These are phyloP conservation scores for Blastocystis sp. DNA, from an alignment of 352 stramenopile genomes.

Conservation along the genomic window DNA sequence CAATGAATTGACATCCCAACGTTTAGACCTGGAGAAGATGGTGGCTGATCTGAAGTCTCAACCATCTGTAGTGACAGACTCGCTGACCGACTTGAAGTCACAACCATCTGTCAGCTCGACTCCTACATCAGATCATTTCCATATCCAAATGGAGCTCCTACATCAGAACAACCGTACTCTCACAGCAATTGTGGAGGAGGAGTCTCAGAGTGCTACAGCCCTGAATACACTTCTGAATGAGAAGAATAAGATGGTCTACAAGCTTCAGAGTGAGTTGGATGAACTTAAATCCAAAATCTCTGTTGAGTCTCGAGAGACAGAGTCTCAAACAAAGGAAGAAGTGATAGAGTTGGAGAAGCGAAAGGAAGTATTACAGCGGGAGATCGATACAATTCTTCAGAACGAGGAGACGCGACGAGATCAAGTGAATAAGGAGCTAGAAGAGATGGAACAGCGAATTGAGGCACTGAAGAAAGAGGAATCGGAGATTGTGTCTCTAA, in stretches of 20 bases:
- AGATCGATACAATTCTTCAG: background rate
- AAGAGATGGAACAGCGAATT: background rate
- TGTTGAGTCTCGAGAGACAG: background rate
- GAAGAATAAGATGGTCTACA: constrained; percentile 1
- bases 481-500: background rate
- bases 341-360: background rate
- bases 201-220: background rate
- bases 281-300: background rate
- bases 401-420: background rate
- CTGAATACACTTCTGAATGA: background rate
- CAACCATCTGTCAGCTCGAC: too few species aligned
- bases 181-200: background rate
- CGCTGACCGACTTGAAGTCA: too few species aligned
- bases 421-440: background rate
- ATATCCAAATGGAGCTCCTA: background rate
- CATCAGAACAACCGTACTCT: constrained; percentile 21
- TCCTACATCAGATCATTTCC: background rate
- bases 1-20: too few species aligned
- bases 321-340: background rate
- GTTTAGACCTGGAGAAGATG: too few species aligned
- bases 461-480: background rate
- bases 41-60: too few species aligned
- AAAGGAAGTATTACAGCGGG: background rate
- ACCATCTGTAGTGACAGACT: too few species aligned
- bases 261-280: constrained; percentile 12